Percentiles rank a stretch among this genome's conserved stretches.
phyloP scores from a whole-genome alignment of 129 eudicot genomes.

The Helianthus tuberosus region DNA sequence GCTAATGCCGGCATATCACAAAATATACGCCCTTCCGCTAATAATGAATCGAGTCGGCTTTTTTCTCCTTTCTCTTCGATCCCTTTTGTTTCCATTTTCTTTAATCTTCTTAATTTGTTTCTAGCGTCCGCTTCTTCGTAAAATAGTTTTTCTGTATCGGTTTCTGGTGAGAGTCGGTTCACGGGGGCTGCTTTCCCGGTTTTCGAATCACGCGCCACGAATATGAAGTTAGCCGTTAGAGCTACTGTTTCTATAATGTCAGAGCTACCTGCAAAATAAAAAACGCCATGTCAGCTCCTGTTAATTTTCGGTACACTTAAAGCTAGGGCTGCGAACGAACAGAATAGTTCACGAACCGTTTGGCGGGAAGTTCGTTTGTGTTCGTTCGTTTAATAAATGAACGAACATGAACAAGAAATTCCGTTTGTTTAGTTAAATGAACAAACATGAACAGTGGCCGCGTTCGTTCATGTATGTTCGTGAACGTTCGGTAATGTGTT shows the following conservation, averaged over 20 bases:
- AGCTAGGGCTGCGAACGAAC: too few species aligned
- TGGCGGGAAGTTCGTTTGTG: too few species aligned
- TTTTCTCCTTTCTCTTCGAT: conserved; percentile 53
- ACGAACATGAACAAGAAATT: too few species aligned
- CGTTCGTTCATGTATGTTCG: too few species aligned
- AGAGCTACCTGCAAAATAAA: conserved; percentile 44
- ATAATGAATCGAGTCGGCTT: conserved; percentile 52
- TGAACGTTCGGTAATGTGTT: too few species aligned
- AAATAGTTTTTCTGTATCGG: conserved; percentile 68
- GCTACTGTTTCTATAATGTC: conserved; percentile 63
- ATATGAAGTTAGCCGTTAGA: conserved; percentile 87
- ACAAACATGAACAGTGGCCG: too few species aligned
- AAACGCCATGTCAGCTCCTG: conserved; percentile 15
- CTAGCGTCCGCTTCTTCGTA: conserved; percentile 85
- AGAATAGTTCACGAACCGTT: too few species aligned
- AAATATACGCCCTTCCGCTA: conserved; percentile 89
- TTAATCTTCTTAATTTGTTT: conserved; percentile 56
- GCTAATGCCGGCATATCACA: conserved; percentile 99
- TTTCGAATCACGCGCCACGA: conserved; percentile 96
- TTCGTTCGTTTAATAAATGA: too few species aligned
- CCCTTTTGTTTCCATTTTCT: conserved; percentile 54
- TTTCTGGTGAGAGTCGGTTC: conserved; percentile 85
- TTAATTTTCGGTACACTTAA: background rate
- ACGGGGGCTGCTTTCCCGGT: conserved; percentile 93
- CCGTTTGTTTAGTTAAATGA: too few species aligned